Evolutionary conservation across 129 eudicot species (phyloP), one percentile per base, ranked within the genome.

Genomic region (Artemisia tridentata): DNA sequence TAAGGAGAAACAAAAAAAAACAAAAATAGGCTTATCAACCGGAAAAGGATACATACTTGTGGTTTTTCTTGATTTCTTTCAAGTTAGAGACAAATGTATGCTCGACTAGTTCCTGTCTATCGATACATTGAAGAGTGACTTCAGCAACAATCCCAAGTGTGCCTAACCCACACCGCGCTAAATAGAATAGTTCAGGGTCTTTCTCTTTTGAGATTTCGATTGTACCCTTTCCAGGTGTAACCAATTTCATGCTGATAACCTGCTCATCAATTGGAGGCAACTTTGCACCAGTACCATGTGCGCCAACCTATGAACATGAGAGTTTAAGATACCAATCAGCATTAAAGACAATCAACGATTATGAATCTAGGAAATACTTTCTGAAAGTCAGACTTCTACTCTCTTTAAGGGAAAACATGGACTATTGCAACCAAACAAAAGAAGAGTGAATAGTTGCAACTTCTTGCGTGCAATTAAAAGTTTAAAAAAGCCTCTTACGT

Each of bases 211-310:
- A 93, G 25, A 93, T 66, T 73, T 80, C 99, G 15, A 93, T 93
- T 4, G 89, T 93, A 46, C 99, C 99, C 73, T 90, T 89, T 56
- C 82, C 91, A 63, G 99, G 99, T 16, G 99, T 89, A 63, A 93
- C 92, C 80, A 93, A 63, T 76, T 93, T 93, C 97, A 93, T 87
- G 91, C 96, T 81, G 65, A 93, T 85, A 77, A 93, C 99, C 77
- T 93, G 99, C 81, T 93, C 99, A 69, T 93, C 99, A 69, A 93
- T 86, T 10, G 99, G 96, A 73, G 99, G 99, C 74, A 93, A 76
- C 83, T 83, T 85, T 63, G 96, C 97, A 84, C 99, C 99, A 54
- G 99, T 93, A 64, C 99, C 99, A 81, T 93, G 99, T 5, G 99
- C 99, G 53, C 99, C 97, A 64, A 93, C 97, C 99, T 93, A 79